Base-by-base conservation (phyloP, 495 filamentous ascomycete genomes). In the Aspergillus affinis region DNA sequence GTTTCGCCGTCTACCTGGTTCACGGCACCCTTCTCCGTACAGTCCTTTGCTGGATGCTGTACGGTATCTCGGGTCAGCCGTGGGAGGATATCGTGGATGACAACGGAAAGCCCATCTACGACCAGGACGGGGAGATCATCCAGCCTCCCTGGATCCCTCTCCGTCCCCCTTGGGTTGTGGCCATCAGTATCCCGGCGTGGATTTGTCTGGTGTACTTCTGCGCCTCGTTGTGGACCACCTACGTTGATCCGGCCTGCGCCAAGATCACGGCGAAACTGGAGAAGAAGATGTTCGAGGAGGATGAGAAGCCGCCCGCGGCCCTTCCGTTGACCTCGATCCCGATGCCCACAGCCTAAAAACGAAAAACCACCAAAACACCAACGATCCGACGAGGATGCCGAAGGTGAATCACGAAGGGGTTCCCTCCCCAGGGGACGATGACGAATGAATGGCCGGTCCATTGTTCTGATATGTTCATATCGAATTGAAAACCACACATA, bases 1-100 rank as follows among this genome's bases (percentile, higher is more conserved):
- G 81, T 52, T 89, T 89, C 63, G 86, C 87, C 27, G 83, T 89
- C 17, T 89, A 89, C 61, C 80, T 89, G 6, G 76, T 87, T 4
- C 87, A 90, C 69, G 86, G 86, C 13, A 81, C 82, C 17, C 78
- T 89, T 49, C 76, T 90, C 45, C 83, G 87, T 46, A 81, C 79
- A 17, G 72, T 89, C 1, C 75, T 88, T 5, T 82, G 79, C 55
- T 88, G 86, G 84, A 81, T 88, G 77, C 77, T 86, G 12, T 89
- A 86, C 62, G 84, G 86, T 4, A 78, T 84, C 47, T 78, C 72
- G 7, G 75, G 81, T 0, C 70, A 78, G 26, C 83, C 84, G 1
- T 75, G 79, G 58, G 70, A 74, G 6, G 78, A 83, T 15, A 75
- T 77, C 15, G 74, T 77, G 36, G 76, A 82, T 51, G 74, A 77